Evolutionary conservation across 371 early-diverging fungal species (phyloP), one percentile per base, ranked within the genome.

Genomic region (Rhizopus microsporus): DNA sequence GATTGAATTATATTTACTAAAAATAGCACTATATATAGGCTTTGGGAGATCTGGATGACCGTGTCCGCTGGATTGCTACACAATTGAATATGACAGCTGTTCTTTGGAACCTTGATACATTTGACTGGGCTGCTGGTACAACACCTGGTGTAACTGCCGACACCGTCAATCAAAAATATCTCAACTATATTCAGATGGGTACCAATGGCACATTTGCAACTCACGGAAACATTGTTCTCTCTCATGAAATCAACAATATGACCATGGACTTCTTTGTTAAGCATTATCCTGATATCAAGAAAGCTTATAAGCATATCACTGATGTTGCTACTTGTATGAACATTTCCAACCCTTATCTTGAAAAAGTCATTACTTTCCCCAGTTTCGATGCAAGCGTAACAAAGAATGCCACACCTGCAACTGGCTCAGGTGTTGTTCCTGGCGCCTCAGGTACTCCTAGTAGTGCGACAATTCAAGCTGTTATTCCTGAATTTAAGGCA

Each of bases 271-370:
- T 78, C 63, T 72, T 75, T 15, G 32, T 73, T 2, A 51, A 77
- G 32, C 70, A 78, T 53, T 73, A 74, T 49, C 75, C 80, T 47
- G 71, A 60, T 0, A 80, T 82, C 70, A 72, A 80, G 57, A 65
- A 69, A 23, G 67, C 69, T 39, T 74, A 77, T 51, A 80, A 72
- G 51, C 75, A 78, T 58, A 65, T 80, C 15, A 46, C 69, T 6
- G 78, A 75, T 56, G 75, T 77, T 29, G 80, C 82, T 50, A 78
- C 78, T 33, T 82, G 82, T 62, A 73, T 73, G 68, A 79, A 82
- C 57, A 82, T 82, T 61, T 62, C 76, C 17, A 63, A 78, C 47
- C 79, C 82, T 39, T 82, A 82, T 50, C 37, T 74, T 30, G 82
- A 82, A 53, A 40, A 72, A 34, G 56, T 52, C 12, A 65, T 79